Percentiles rank a stretch among this genome's conserved stretches.
These are phyloP conservation scores for Mychonastes homosphaera DNA, from an alignment of 139 green algal genomes.

Conservation along the genomic window DNA sequence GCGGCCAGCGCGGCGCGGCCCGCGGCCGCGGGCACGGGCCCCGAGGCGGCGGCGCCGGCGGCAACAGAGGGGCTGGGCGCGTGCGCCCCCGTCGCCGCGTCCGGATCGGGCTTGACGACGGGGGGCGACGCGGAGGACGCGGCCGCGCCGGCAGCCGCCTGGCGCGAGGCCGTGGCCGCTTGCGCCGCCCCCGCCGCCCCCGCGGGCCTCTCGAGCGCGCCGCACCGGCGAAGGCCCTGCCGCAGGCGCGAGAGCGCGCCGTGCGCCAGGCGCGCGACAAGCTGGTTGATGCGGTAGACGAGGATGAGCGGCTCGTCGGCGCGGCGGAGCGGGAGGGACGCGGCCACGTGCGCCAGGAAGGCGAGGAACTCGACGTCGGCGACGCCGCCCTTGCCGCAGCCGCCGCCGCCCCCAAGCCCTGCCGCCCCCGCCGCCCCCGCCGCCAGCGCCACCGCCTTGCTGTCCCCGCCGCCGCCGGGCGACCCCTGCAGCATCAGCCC, in stretches of 20 bases:
- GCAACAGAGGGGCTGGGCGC: not conserved
- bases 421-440: not conserved
- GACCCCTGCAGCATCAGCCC: not conserved
- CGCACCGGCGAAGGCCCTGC: slow-evolving; percentile 12
- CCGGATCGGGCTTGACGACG: not conserved
- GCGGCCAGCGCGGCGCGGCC: slow-evolving; percentile 37
- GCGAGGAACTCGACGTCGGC: slow-evolving; percentile 27
- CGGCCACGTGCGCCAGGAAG: slow-evolving; percentile 41
- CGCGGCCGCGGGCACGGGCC: slow-evolving; percentile 9
- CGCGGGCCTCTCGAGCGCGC: not conserved
- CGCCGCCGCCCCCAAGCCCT: not conserved
- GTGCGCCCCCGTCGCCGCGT: not conserved
- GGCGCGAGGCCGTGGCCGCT: not conserved
- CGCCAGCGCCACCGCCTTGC: slow-evolving; percentile 1
- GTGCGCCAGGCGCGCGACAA: slow-evolving; percentile 33
- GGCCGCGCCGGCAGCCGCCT: slow-evolving; percentile 12
- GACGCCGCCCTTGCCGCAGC: not conserved
- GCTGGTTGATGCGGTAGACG: slow-evolving; percentile 42
- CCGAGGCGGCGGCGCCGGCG: too few relatives aligned
- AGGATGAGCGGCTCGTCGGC: slow-evolving; percentile 59
- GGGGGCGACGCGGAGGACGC: too few relatives aligned
- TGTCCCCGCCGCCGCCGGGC: not conserved
- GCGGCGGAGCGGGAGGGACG: slow-evolving; percentile 39
- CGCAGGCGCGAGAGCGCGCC: slow-evolving; percentile 6
- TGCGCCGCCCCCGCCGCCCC: not conserved